These are phyloP conservation scores for Rubus parviflorus DNA, from an alignment of 306 rosid genomes.

Conservation along the genomic window DNA sequence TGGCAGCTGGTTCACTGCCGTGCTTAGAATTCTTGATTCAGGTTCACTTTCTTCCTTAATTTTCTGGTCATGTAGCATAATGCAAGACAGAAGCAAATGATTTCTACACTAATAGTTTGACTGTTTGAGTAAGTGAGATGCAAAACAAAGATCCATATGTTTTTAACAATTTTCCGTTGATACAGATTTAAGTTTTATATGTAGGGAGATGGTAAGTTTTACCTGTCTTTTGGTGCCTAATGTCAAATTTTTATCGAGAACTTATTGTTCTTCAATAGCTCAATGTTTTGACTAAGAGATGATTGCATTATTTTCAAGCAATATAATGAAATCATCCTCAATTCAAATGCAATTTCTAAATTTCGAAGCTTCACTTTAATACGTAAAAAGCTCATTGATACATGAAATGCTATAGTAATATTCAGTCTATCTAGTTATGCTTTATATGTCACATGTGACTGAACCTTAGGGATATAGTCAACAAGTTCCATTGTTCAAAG, in stretches of 20 bases:
- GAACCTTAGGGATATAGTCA: slow-evolving; percentile 1
- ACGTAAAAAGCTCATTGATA: neutral
- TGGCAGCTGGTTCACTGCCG: slow-evolving; percentile 84
- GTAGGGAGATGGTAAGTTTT: neutral
- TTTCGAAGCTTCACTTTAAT: neutral
- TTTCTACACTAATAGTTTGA: slow-evolving; percentile 12
- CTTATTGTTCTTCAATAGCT: neutral
- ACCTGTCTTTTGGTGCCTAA: neutral
- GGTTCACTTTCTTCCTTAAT: slow-evolving; percentile 46
- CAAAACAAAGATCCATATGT: neutral
- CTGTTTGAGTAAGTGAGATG: neutral
- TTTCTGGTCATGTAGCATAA: neutral
- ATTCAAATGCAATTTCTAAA: neutral
- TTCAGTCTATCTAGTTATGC: neutral
- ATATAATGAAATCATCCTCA: neutral
- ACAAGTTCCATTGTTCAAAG: neutral
- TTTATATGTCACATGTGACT: neutral
- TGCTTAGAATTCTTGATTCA: slow-evolving; percentile 84
- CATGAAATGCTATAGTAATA: neutral
- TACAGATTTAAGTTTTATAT: neutral
- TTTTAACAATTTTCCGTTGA: neutral
- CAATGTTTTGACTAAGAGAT: slow-evolving; percentile 1
- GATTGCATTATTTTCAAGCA: neutral
- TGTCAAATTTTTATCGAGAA: neutral
- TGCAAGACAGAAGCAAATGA: neutral